Conservation (phyloP, 1,284 basidiomycete genomes). For the Mycocalia duriaeana region DNA sequence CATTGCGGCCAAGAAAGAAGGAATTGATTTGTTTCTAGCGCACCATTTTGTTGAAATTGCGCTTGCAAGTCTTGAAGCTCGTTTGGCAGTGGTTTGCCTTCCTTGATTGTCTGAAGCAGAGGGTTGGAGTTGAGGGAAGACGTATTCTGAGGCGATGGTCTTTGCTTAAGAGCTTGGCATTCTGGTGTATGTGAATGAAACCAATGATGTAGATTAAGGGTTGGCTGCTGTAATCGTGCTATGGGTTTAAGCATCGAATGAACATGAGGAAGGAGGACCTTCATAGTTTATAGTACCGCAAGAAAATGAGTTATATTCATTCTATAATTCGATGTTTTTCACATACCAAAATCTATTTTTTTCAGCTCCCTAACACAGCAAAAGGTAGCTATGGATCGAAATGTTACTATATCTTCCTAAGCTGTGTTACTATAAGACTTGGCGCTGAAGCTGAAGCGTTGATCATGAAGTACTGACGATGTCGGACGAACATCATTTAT, state of each 20-base stretch:
- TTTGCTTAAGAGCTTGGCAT: slow-evolving; percentile 16
- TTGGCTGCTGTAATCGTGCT: slow-evolving; percentile 11
- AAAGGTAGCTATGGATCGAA: no score
- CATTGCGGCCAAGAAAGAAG: neutral
- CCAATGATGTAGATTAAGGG: slow-evolving; percentile 18
- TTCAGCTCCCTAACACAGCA: no score
- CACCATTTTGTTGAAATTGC: neutral
- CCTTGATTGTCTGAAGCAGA: slow-evolving; percentile 6
- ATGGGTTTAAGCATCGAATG: slow-evolving; percentile 17
- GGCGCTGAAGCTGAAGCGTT: no score
- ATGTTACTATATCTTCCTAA: no score
- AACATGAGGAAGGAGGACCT: slow-evolving; percentile 3
- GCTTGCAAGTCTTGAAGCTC: neutral
- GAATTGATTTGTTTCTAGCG: no score
- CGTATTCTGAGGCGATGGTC: slow-evolving; percentile 5
- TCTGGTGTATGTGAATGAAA: slow-evolving; percentile 18
- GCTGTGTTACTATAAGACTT: no score
- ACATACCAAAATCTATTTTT: no score
- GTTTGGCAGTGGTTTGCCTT: slow-evolving; percentile 1
- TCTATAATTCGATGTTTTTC: no score
- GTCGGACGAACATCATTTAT: no score
- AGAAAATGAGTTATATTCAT: no score
- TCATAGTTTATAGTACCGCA: no score
- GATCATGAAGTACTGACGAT: no score
- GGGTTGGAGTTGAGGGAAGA: slow-evolving; percentile 4